Conservation (phyloP, 2,329 filamentous ascomycete species). For the Neurospora sp. region DNA sequence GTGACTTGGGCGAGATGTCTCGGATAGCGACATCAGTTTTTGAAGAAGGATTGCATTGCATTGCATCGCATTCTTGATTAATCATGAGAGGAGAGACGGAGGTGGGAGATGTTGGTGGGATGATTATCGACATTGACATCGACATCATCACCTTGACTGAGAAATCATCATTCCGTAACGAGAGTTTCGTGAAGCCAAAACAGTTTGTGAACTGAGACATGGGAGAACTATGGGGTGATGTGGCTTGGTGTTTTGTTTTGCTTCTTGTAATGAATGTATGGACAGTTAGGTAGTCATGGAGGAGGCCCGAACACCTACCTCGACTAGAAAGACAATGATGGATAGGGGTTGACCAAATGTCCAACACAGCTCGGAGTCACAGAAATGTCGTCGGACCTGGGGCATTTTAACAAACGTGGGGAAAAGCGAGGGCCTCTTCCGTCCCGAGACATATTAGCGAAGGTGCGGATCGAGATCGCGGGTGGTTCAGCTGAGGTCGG, state of each 20-base stretch:
- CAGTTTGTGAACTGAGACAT: background rate
- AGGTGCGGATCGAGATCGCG: background rate
- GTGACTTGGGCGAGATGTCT: background rate
- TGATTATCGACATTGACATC: background rate
- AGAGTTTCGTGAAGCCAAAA: background rate
- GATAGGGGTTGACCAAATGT: background rate
- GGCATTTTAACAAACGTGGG: background rate
- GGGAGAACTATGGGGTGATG: background rate
- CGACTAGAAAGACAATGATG: background rate
- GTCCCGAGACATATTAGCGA: background rate
- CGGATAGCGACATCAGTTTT: background rate
- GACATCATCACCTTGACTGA: background rate
- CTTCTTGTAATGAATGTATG: background rate
- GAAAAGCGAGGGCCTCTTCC: background rate
- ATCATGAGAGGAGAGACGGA: background rate
- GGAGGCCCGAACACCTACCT: background rate
- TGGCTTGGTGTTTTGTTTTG: background rate
- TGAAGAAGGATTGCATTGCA: background rate
- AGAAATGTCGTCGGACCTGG: background rate
- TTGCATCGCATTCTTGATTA: background rate
- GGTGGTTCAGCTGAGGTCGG: background rate
- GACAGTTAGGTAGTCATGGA: background rate
- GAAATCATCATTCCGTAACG: background rate
- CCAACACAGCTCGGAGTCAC: background rate
- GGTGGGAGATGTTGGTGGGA: background rate